These are phyloP conservation scores for Aspergillus versicolor DNA, from an alignment of 2,329 filamentous ascomycete species.

Conservation along the genomic window DNA sequence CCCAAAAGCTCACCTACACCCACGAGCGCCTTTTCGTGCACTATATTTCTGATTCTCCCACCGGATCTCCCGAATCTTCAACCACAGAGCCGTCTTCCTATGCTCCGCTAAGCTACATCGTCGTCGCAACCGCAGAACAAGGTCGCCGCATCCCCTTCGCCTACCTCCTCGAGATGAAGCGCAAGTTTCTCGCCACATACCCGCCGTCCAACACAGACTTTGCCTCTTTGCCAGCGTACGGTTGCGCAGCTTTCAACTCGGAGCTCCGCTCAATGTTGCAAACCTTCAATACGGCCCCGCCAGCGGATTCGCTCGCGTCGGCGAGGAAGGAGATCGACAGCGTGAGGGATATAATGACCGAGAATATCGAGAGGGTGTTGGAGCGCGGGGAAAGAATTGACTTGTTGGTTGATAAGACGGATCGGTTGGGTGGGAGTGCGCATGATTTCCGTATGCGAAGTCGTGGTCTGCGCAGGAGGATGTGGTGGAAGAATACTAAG, in stretches of 20 bases:
- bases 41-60: conserved; percentile 84
- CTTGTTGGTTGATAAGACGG: conserved; percentile 93
- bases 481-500: conserved; percentile 99
- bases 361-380: conserved; percentile 86
- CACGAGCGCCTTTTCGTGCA: conserved; percentile 92
- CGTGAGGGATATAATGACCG: conserved; percentile 88
- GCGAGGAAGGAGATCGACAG: conserved; percentile 90
- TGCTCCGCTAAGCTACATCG: conserved; percentile 86
- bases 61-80: conserved; percentile 43
- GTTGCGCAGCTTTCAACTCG: conserved; percentile 81
- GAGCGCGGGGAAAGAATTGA: conserved; percentile 93
- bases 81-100: conserved; percentile 56
- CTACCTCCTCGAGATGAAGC: conserved; percentile 86
- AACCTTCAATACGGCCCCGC: conserved; percentile 76
- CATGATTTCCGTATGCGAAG: conserved; percentile 87
- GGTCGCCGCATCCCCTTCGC: conserved; percentile 89
- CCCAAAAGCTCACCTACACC: conserved; percentile 91
- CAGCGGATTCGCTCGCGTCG: conserved; percentile 77
- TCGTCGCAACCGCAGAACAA: conserved; percentile 77
- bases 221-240: conserved; percentile 77
- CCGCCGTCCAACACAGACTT: conserved; percentile 69
- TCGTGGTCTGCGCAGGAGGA: conserved; percentile 79
- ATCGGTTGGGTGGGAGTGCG: conserved; percentile 81
- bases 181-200: conserved; percentile 76
- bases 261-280: conserved; percentile 76